Evolutionary conservation across 805 yeast genomes (phyloP).

Genomic region (Candida parachauliodes): DNA sequence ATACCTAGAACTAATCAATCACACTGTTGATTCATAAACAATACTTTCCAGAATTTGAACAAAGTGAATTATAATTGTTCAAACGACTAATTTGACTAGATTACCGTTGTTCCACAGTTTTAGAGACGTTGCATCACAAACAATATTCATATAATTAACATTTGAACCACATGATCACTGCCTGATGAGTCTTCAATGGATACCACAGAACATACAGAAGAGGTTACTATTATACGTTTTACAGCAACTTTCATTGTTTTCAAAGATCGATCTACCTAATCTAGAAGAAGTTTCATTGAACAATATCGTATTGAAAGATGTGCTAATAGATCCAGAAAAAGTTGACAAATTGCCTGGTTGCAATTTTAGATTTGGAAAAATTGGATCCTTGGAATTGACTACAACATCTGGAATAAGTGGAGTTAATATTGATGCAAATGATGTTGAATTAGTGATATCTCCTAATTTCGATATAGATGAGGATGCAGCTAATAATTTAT

Average conservation of each 20-base stretch:
- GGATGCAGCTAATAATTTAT: constrained; percentile 28
- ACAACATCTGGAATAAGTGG: constrained; percentile 55
- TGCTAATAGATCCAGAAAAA: constrained; percentile 69
- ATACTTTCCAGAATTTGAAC: too few relatives aligned
- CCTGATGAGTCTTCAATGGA: constrained; percentile 50
- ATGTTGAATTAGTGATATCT: constrained; percentile 44
- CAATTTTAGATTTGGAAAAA: constrained; percentile 56
- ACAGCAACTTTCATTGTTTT: constrained; percentile 76
- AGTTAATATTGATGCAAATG: constrained; percentile 55
- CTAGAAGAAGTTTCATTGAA: constrained; percentile 69
- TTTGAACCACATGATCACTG: constrained; percentile 1
- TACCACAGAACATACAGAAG: constrained; percentile 82
- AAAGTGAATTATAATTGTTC: too few relatives aligned
- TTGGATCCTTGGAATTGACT: constrained; percentile 51
- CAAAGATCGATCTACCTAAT: constrained; percentile 77
- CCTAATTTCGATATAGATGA: constrained; percentile 31
- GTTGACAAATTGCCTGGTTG: constrained; percentile 62
- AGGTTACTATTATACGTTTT: constrained; percentile 74
- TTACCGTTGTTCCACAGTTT: too few relatives aligned
- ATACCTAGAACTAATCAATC: too few relatives aligned
- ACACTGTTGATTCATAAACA: too few relatives aligned
- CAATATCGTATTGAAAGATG: constrained; percentile 50
- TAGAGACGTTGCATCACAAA: neutral
- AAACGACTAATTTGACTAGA: too few relatives aligned
- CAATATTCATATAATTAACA: too few relatives aligned